Evolutionary conservation across 2,329 filamentous ascomycete species (phyloP).

Genomic region (Penicillium occitanis): DNA sequence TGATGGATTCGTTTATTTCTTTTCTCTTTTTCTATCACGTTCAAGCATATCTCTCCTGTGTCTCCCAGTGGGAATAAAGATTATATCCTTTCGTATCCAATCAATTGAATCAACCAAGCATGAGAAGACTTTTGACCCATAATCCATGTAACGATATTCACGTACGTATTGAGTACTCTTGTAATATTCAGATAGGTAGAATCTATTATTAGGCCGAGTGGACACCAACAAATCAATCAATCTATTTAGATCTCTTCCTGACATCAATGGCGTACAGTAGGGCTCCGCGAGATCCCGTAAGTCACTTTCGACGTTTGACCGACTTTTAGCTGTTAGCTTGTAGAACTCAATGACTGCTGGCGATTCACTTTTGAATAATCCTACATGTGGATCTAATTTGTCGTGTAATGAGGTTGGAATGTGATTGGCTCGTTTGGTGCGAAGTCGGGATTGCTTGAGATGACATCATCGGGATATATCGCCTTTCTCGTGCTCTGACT

Average conservation of each 20-base stretch:
- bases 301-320: neutral
- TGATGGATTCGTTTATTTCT: neutral
- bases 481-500: neutral
- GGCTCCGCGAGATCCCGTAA: neutral
- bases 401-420: neutral
- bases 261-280: neutral
- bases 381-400: neutral
- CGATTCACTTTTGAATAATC: neutral
- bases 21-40: neutral
- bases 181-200: neutral
- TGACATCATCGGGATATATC: constrained; percentile 8
- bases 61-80: neutral
- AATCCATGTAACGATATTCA: neutral
- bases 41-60: neutral
- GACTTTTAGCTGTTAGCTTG: neutral
- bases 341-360: neutral
- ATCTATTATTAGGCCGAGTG: neutral
- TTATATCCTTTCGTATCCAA: neutral
- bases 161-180: neutral
- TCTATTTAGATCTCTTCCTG: neutral
- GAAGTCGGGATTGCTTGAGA: neutral
- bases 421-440: constrained; percentile 2
- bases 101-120: neutral
- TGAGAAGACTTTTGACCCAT: neutral
- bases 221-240: neutral